Evolutionary conservation across 2,329 filamentous ascomycete genomes (phyloP).

Genomic region (Colletotrichum lentis): DNA sequence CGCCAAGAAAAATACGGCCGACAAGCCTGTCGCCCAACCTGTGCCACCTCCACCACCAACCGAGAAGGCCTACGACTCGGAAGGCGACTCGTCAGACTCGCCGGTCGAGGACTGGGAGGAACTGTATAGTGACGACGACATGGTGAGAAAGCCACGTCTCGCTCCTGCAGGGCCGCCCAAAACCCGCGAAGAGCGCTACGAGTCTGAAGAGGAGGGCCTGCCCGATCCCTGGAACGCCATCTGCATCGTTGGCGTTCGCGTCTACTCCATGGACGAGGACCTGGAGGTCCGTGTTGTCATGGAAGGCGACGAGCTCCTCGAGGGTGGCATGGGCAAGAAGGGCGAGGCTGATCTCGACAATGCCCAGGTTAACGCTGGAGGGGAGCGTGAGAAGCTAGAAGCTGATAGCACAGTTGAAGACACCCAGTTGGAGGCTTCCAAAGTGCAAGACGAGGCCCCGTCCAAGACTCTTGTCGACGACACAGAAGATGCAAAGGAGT

Average conservation of each 20-base stretch:
- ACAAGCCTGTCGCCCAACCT: slow-evolving; percentile 37
- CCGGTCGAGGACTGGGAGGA: slow-evolving; percentile 68
- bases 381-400: slow-evolving; percentile 48
- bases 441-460: neutral
- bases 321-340: slow-evolving; percentile 66
- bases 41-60: slow-evolving; percentile 23
- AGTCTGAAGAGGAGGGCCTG: slow-evolving; percentile 65
- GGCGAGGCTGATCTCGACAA: slow-evolving; percentile 65
- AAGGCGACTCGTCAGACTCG: slow-evolving; percentile 66
- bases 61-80: slow-evolving; percentile 48
- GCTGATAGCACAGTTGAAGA: slow-evolving; percentile 40
- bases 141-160: slow-evolving; percentile 59
- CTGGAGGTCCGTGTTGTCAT: slow-evolving; percentile 64
- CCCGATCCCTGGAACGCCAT: slow-evolving; percentile 70
- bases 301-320: slow-evolving; percentile 62
- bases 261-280: slow-evolving; percentile 66
- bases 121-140: slow-evolving; percentile 67
- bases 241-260: slow-evolving; percentile 66
- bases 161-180: slow-evolving; percentile 48
- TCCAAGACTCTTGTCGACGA: slow-evolving; percentile 1
- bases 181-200: slow-evolving; percentile 51
- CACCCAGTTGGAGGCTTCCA: neutral
- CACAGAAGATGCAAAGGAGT: neutral
- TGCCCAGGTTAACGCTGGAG: slow-evolving; percentile 64
- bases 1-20: slow-evolving; percentile 32